Evolutionary conservation across 2,329 filamentous ascomycete genomes (phyloP).

Genomic region (Dothideomycetidae sp.): DNA sequence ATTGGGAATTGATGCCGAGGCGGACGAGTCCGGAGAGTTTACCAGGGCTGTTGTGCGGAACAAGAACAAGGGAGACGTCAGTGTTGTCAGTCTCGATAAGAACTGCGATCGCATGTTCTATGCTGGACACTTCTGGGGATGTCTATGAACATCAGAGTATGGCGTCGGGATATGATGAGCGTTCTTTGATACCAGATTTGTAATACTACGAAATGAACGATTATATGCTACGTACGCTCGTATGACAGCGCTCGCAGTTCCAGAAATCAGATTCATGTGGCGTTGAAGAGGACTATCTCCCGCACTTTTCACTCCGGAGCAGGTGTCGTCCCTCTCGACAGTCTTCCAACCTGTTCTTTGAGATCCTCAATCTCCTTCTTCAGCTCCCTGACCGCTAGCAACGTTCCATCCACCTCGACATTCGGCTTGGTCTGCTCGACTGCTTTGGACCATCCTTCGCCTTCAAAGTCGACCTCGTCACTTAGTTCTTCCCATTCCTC

Average conservation of each 20-base stretch:
- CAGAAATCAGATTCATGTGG: too few relatives aligned
- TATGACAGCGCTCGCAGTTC: too few relatives aligned
- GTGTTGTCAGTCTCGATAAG: slow-evolving; percentile 85
- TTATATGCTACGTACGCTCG: not conserved
- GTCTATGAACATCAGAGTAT: slow-evolving; percentile 53
- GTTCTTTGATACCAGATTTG: slow-evolving; percentile 1
- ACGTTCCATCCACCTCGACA: slow-evolving; percentile 61
- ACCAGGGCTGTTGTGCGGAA: slow-evolving; percentile 75
- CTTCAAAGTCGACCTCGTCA: slow-evolving; percentile 60
- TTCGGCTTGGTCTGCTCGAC: slow-evolving; percentile 67
- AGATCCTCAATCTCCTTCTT: slow-evolving; percentile 32
- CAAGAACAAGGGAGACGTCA: slow-evolving; percentile 74
- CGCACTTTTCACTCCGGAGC: not conserved
- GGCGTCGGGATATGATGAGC: too few relatives aligned
- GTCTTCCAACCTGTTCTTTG: slow-evolving; percentile 25
- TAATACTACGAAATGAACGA: not conserved
- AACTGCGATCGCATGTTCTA: slow-evolving; percentile 76
- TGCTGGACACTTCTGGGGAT: slow-evolving; percentile 92
- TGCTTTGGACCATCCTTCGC: slow-evolving; percentile 71
- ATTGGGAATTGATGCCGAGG: slow-evolving; percentile 79
- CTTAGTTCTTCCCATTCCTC: slow-evolving; percentile 89
- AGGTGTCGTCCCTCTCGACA: slow-evolving; percentile 13
- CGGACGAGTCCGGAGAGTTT: slow-evolving; percentile 61
- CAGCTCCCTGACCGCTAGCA: slow-evolving; percentile 45
- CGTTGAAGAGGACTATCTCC: too few relatives aligned